Evolutionary conservation across 495 filamentous ascomycete genomes (phyloP), one percentile per base, ranked within the genome.

Genomic region (Annulohypoxylon bovei): DNA sequence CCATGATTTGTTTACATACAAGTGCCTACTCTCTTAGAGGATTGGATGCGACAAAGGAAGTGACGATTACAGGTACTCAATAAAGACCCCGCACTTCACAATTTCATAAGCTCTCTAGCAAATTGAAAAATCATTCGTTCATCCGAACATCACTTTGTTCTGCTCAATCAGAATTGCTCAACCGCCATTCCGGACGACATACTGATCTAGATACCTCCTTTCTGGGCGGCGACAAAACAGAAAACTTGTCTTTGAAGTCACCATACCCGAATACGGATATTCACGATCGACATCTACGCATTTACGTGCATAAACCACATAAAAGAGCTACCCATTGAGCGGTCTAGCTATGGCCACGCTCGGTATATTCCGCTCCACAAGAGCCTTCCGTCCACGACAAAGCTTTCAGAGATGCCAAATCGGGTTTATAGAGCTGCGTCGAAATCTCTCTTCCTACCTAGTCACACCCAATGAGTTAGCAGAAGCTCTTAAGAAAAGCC

Each of bases 401-500:
- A 64, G 56, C 57, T 58, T 76, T 47, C 71, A 67, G 35, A 76
- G 63, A 28, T 68, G 49, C 54, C 57, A 50, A 49, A 53, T 65
- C 37, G 65, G 35, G 62, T 64, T 44, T 37, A 70, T 65, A 68
- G 62, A 72, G 57, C 14, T 47, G 14, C 76, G 75, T 30, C 78
- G 84, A 27, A 85, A 83, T 35, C 87, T 97, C 76, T 89, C 89
- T 39, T 90, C 88, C 52, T 97, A 95, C 82, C 84, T 97, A 53
- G 89, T 98, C 71, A 91, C 93, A 2, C 95, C 95, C 0, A 84
- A 88, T 50, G 89, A 98, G 79, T 91, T 98, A 59, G 79, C 88
- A 59, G 84, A 89, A 44, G 94, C 93, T 32, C 85, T 98, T 44
- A 88, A 90, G 74, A 90, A 90, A 75, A 93, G 91, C 74, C 85